Conservation (phyloP, 2,329 filamentous ascomycete species). For the Hypoxylon sp. region DNA sequence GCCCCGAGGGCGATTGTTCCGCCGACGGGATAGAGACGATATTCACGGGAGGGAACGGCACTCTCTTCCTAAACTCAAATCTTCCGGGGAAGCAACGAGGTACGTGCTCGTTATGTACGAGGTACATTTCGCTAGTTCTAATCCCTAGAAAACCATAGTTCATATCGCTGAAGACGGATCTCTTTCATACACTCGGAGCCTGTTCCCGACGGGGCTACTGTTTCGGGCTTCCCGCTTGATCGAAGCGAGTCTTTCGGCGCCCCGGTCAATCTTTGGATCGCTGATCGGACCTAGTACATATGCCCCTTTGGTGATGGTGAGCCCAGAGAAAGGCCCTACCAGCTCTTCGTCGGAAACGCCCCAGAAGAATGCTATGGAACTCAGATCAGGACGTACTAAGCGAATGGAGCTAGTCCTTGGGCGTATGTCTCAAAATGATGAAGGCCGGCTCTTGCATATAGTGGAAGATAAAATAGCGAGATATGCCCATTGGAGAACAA, state of each 20-base stretch:
- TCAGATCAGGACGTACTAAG: conserved; percentile 29
- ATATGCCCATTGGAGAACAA: no score
- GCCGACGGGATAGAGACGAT: no score
- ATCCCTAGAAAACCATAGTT: no score
- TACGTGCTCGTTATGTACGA: no score
- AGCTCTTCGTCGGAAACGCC: conserved; percentile 28
- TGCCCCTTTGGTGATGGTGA: conserved; percentile 39
- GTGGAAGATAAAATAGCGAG: no score
- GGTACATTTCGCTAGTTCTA: no score
- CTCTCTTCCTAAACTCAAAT: conserved; percentile 32
- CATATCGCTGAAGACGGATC: conserved; percentile 42
- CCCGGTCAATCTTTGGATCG: conserved; percentile 8
- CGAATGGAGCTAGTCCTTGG: no score
- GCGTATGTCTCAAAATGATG: no score
- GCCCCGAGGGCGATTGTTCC: conserved; percentile 34
- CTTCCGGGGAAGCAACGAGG: conserved; percentile 46
- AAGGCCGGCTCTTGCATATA: no score
- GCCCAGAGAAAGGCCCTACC: conserved; percentile 40
- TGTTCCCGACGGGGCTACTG: conserved; percentile 33
- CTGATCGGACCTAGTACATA: conserved; percentile 16
- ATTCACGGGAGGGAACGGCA: conserved; percentile 33
- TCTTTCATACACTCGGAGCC: conserved; percentile 43
- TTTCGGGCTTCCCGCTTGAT: conserved; percentile 33
- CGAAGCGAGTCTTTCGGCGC: conserved; percentile 32
- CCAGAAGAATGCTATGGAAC: conserved; percentile 17